Evolutionary conservation across 768 basidiomycete genomes (phyloP).

Genomic region (Lanmaoa rubissima): DNA sequence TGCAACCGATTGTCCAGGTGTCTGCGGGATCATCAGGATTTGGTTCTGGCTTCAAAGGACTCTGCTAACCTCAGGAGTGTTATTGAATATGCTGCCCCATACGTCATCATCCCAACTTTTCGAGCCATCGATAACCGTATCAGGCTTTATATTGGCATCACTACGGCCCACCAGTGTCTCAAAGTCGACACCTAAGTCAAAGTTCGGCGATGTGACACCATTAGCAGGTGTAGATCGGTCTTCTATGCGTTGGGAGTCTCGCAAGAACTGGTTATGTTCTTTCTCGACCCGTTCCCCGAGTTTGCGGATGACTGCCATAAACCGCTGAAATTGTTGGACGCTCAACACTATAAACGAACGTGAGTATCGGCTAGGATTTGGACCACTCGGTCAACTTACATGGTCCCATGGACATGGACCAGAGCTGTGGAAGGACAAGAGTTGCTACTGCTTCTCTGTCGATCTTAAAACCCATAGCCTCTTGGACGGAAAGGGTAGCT

Average conservation of each 20-base stretch:
- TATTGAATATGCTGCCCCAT: constrained; percentile 76
- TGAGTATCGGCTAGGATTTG: not conserved
- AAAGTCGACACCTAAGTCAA: constrained; percentile 71
- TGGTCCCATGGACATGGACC: constrained; percentile 98
- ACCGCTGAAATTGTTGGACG: constrained; percentile 85
- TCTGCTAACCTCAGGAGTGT: constrained; percentile 31
- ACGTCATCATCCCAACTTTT: constrained; percentile 78
- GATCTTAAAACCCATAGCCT: constrained; percentile 94
- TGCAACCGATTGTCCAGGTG: constrained; percentile 13
- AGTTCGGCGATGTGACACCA: constrained; percentile 36
- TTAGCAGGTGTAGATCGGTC: constrained; percentile 59
- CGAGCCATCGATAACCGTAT: constrained; percentile 36
- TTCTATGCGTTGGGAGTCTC: constrained; percentile 89
- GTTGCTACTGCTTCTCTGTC: constrained; percentile 92
- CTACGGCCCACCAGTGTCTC: constrained; percentile 76
- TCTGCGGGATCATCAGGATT: constrained; percentile 14
- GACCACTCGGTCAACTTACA: constrained; percentile 44
- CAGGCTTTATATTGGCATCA: constrained; percentile 46
- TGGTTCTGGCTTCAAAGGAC: not conserved
- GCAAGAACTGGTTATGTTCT: constrained; percentile 89
- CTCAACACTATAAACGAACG: constrained; percentile 55
- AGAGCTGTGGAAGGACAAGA: constrained; percentile 85
- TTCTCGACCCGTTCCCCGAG: constrained; percentile 84
- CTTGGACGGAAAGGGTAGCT: constrained; percentile 87
- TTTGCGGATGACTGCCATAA: constrained; percentile 82